Evolutionary conservation across 2,329 filamentous ascomycete genomes (phyloP).

Genomic region (Pseudogymnoascus sp.): DNA sequence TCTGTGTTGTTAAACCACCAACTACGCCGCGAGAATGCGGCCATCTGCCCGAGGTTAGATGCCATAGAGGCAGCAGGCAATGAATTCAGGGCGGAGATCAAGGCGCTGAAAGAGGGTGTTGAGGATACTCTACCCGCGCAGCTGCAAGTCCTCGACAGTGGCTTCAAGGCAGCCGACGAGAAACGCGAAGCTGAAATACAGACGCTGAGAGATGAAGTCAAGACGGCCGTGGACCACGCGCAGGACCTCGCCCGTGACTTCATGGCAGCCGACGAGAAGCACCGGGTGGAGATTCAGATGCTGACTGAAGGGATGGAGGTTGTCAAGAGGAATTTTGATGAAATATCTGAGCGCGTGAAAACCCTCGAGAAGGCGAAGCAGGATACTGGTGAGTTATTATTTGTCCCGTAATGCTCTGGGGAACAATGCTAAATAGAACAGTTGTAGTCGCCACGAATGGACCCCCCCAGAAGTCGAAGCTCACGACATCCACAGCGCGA

Average conservation of each 20-base stretch:
- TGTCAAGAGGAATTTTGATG: neutral
- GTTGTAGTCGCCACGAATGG: neutral
- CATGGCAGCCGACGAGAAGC: neutral
- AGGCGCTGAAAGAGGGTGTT: neutral
- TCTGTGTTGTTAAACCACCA: neutral
- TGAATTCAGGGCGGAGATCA: neutral
- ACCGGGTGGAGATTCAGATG: neutral
- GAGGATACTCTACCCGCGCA: neutral
- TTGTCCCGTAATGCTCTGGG: neutral
- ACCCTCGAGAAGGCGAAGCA: neutral
- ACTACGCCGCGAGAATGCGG: neutral
- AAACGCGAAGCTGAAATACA: neutral
- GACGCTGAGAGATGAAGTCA: neutral
- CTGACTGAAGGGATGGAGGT: neutral
- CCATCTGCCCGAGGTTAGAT: no score
- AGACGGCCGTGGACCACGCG: neutral
- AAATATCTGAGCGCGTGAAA: neutral
- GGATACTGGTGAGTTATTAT: no score
- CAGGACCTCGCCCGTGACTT: neutral
- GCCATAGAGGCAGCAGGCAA: neutral
- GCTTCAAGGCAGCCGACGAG: neutral
- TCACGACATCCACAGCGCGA: neutral
- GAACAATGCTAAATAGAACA: neutral
- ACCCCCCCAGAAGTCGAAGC: neutral
- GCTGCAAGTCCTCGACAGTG: neutral